These are phyloP conservation scores for Beauveria medogensis DNA, from an alignment of 2,329 filamentous ascomycete genomes.

Conservation along the genomic window DNA sequence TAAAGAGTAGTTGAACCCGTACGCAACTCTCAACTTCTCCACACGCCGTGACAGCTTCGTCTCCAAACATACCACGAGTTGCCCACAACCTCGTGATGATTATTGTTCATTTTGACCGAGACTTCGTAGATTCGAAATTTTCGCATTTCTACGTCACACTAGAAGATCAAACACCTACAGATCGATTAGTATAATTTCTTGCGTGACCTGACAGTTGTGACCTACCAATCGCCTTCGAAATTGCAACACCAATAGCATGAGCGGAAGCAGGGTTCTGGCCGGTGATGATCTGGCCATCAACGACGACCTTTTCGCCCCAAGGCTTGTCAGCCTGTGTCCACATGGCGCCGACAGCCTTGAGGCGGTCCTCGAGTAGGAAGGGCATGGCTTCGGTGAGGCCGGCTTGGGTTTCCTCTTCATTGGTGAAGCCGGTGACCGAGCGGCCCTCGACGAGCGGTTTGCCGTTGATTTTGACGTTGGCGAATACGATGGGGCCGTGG, in stretches of 20 bases:
- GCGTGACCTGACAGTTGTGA: constrained; percentile 2
- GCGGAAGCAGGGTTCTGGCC: constrained; percentile 51
- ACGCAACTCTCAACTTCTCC: too few species aligned
- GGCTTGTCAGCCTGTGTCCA: constrained; percentile 48
- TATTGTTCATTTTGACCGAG: too few species aligned
- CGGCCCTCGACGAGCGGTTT: constrained; percentile 46
- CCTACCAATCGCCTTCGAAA: constrained; percentile 36
- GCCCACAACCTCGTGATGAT: too few species aligned
- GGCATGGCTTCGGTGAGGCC: constrained; percentile 46
- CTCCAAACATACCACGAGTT: too few species aligned
- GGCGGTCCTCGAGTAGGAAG: constrained; percentile 48
- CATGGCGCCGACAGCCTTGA: constrained; percentile 43
- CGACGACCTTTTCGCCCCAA: constrained; percentile 41
- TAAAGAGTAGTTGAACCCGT: too few species aligned
- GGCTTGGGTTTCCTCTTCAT: constrained; percentile 46
- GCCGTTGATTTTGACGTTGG: constrained; percentile 48
- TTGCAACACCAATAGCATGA: constrained; percentile 41
- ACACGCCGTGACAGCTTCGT: too few species aligned
- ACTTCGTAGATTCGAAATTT: too few species aligned
- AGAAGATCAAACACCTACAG: background rate
- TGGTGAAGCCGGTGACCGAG: constrained; percentile 53
- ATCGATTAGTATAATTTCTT: background rate
- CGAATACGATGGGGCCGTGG: constrained; percentile 58
- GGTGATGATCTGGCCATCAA: constrained; percentile 45
- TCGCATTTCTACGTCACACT: too few species aligned